These are phyloP conservation scores for Castanea crenata DNA, from an alignment of 306 rosid species.

Conservation along the genomic window DNA sequence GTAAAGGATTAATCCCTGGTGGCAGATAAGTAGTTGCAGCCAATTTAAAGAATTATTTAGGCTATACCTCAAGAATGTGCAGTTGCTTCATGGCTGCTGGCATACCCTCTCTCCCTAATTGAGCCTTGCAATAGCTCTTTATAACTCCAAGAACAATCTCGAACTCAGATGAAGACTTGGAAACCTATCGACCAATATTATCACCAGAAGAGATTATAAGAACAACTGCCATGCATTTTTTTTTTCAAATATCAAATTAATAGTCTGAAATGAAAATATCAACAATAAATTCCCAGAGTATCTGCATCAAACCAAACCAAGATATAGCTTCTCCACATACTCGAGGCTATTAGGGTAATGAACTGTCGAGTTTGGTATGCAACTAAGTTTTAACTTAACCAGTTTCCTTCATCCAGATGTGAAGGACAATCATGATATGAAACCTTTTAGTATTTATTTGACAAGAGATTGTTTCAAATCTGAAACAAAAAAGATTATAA, in stretches of 20 bases:
- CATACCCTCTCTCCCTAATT: constrained; percentile 59
- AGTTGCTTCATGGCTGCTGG: constrained; percentile 71
- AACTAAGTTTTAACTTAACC: neutral
- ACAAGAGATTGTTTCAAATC: neutral
- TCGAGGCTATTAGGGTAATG: constrained; percentile 6
- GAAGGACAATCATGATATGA: neutral
- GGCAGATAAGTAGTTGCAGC: constrained; percentile 17
- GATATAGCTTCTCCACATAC: neutral
- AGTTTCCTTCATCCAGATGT: too few species aligned
- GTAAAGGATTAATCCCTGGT: constrained; percentile 3
- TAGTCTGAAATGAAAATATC: constrained; percentile 19
- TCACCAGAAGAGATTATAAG: constrained; percentile 27
- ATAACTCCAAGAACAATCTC: constrained; percentile 89
- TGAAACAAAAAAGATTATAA: neutral
- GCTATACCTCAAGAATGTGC: constrained; percentile 75
- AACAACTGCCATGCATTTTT: neutral
- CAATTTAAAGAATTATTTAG: constrained; percentile 7
- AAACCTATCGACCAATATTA: constrained; percentile 49
- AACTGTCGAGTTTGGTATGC: neutral
- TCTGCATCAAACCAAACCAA: neutral
- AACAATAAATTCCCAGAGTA: neutral
- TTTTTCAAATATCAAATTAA: neutral
- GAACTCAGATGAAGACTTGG: constrained; percentile 76
- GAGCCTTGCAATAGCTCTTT: constrained; percentile 71
- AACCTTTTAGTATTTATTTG: neutral